A percentile compares a stretch with the other conserved stretches of the same genome.
phyloP scores from a whole-genome alignment of 23 red algal genomes.

The Gracilaria domingensis region DNA sequence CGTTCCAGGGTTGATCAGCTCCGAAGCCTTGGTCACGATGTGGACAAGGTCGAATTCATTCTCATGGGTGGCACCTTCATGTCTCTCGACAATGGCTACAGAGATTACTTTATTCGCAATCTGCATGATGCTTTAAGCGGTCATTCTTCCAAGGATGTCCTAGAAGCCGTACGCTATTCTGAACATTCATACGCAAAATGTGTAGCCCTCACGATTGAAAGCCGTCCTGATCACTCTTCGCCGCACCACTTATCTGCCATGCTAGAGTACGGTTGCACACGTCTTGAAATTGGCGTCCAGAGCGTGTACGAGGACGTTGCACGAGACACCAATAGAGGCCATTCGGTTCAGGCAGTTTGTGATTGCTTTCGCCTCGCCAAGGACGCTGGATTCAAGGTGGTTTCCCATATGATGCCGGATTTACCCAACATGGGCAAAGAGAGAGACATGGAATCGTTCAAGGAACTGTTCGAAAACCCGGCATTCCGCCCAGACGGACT shows the following conservation, averaged over 20 bases:
- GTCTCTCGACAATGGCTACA: slow-evolving; percentile 86
- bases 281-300: slow-evolving; percentile 98
- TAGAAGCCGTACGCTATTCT: slow-evolving; percentile 90
- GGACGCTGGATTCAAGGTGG: slow-evolving; percentile 99
- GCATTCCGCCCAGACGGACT: slow-evolving; percentile 98
- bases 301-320: slow-evolving; percentile 99
- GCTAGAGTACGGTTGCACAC: slow-evolving; percentile 98
- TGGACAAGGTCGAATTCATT: slow-evolving; percentile 99
- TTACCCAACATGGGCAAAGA: slow-evolving; percentile 97
- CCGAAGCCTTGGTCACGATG: slow-evolving; percentile 83
- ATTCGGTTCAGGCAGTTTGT: slow-evolving; percentile 94
- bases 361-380: slow-evolving; percentile 97
- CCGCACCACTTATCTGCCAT: slow-evolving; percentile 92
- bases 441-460: slow-evolving; percentile 96
- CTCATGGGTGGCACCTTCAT: slow-evolving; percentile 99
- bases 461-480: slow-evolving; percentile 99
- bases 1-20: slow-evolving; percentile 94
- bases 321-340: slow-evolving; percentile 93
- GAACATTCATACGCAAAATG: slow-evolving; percentile 87
- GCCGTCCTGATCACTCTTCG: slow-evolving; percentile 95
- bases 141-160: slow-evolving; percentile 77
- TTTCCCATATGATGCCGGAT: slow-evolving; percentile 99
- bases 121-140: slow-evolving; percentile 97
- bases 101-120: slow-evolving; percentile 99
- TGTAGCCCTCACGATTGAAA: slow-evolving; percentile 98